phyloP scores from a whole-genome alignment of 768 basidiomycete species.

The Stropharia rugosoannulata region DNA sequence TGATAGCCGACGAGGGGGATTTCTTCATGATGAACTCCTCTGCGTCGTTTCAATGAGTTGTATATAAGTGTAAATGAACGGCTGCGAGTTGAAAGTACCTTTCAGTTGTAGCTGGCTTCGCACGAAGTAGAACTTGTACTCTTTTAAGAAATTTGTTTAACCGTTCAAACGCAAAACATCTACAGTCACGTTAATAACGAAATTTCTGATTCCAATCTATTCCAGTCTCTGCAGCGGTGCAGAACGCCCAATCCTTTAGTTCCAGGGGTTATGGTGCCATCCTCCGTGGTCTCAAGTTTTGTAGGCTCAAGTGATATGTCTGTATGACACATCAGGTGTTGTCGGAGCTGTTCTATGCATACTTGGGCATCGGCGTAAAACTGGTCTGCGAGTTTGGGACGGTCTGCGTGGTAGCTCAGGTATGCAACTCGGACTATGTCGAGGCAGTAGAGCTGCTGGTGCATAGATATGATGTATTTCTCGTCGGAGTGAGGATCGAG shows the following conservation, averaged over 20 bases:
- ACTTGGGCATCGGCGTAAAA: conserved; percentile 5
- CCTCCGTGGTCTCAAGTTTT: not conserved
- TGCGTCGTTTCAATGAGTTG: too few relatives aligned
- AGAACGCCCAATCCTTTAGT: conserved; percentile 1
- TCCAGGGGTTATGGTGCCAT: not conserved
- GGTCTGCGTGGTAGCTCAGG: not conserved
- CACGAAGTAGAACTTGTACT: too few relatives aligned
- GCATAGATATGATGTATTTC: conserved; percentile 1
- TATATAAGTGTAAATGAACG: too few relatives aligned
- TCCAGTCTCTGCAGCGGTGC: conserved; percentile 6
- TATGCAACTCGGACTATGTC: conserved; percentile 1
- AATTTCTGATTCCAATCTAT: not conserved
- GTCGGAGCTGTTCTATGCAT: conserved; percentile 8
- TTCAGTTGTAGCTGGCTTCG: too few relatives aligned
- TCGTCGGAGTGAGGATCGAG: not conserved
- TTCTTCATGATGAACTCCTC: too few relatives aligned
- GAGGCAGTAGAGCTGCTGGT: conserved; percentile 7
- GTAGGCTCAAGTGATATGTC: conserved; percentile 8
- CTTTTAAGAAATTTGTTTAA: not conserved
- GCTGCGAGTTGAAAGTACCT: too few relatives aligned
- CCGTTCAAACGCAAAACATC: not conserved
- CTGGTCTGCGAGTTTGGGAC: not conserved
- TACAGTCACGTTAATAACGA: not conserved
- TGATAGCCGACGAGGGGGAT: too few relatives aligned
- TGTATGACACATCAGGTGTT: conserved; percentile 1